Evolutionary conservation across 1,284 basidiomycete species (phyloP).

Genomic region (Ceratobasidium papillatum): DNA sequence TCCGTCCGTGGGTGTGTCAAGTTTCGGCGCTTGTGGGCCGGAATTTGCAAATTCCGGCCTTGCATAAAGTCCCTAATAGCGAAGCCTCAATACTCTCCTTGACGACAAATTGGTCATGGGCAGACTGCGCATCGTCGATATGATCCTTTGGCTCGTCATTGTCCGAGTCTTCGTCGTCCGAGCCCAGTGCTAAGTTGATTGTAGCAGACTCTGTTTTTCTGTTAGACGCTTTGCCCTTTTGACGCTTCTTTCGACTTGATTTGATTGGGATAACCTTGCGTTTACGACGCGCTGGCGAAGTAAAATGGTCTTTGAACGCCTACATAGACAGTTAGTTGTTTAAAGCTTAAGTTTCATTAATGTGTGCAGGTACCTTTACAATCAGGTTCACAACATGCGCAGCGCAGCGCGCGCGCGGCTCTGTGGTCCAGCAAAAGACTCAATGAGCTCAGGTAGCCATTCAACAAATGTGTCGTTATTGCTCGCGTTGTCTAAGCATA

Average conservation of each 20-base stretch:
- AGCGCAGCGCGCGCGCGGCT: background rate
- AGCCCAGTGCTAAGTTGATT: background rate
- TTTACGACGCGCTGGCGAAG: background rate
- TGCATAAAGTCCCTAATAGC: too few relatives aligned
- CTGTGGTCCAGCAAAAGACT: background rate
- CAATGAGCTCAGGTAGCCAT: background rate
- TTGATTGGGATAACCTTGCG: background rate
- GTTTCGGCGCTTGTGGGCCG: too few relatives aligned
- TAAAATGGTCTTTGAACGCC: background rate
- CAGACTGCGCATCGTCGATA: too few relatives aligned
- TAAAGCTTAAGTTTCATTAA: background rate
- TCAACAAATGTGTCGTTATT: slow-evolving; percentile 1
- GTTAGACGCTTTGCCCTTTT: background rate
- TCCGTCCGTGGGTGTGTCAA: too few relatives aligned
- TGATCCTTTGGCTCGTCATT: too few relatives aligned
- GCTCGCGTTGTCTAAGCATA: background rate
- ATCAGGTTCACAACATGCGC: slow-evolving; percentile 9
- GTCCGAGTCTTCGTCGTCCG: background rate
- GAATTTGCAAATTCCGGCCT: too few relatives aligned
- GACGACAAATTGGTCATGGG: too few relatives aligned
- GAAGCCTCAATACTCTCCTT: too few relatives aligned
- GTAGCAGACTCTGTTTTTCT: background rate
- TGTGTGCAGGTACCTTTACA: background rate
- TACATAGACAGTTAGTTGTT: background rate
- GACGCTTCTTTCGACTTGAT: too few relatives aligned